These are phyloP conservation scores for Fistulinella staudtii DNA, from an alignment of 1,284 basidiomycete species.

Conservation along the genomic window DNA sequence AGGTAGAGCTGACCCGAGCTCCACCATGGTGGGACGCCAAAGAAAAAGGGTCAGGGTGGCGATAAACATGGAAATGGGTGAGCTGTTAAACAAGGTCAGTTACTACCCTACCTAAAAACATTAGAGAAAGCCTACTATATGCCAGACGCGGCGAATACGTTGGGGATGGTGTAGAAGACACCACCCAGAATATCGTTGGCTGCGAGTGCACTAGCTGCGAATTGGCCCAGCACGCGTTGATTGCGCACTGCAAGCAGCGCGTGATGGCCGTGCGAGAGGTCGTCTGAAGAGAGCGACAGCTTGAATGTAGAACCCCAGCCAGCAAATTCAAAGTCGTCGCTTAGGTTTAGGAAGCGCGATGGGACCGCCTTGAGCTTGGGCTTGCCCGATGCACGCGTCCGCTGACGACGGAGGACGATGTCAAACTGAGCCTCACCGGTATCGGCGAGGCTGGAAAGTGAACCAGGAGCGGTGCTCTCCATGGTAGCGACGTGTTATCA, in stretches of 20 bases:
- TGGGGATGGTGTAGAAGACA: constrained; percentile 68
- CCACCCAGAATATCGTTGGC: constrained; percentile 68
- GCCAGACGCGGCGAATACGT: constrained; percentile 54
- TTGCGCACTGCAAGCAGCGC: constrained; percentile 33
- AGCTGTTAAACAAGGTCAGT: constrained; percentile 37
- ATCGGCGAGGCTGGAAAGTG: background rate
- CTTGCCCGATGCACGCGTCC: constrained; percentile 42
- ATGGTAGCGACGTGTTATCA: too few species aligned
- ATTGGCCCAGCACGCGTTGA: constrained; percentile 49
- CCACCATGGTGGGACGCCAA: constrained; percentile 69
- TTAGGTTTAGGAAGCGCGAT: constrained; percentile 60
- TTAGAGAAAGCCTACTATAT: constrained; percentile 43
- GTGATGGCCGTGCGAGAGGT: constrained; percentile 34
- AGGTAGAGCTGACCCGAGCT: constrained; percentile 61
- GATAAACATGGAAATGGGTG: constrained; percentile 61
- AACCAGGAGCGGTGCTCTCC: too few species aligned
- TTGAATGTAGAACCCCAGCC: constrained; percentile 57
- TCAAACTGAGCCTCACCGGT: constrained; percentile 44
- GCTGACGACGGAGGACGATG: constrained; percentile 56
- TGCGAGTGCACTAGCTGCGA: constrained; percentile 56
- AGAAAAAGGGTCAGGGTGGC: constrained; percentile 58
- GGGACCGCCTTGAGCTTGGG: constrained; percentile 45
- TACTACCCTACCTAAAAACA: background rate
- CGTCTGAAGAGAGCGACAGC: constrained; percentile 40
- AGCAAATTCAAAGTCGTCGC: constrained; percentile 62